These are phyloP conservation scores for Candida namnaoensis DNA, from an alignment of 805 yeast species.

Conservation along the genomic window DNA sequence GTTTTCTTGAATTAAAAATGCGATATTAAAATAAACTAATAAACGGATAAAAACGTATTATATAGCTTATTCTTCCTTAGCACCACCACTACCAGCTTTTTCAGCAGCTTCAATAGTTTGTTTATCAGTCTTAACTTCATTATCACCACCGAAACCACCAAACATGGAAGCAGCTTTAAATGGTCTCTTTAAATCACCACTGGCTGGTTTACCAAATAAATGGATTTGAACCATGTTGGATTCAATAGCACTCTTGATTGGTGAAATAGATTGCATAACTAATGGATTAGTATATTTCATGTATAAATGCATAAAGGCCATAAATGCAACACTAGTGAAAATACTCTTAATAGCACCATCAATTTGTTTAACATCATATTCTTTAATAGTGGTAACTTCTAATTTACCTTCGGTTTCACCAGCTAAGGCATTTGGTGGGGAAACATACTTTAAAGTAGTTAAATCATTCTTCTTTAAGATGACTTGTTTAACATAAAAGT, in stretches of 20 bases:
- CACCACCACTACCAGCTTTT: conserved; percentile 78
- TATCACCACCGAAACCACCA: conserved; percentile 38
- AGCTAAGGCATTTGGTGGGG: conserved; percentile 71
- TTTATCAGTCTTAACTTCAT: conserved; percentile 72
- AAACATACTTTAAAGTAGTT: conserved; percentile 85
- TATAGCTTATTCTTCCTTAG: conserved; percentile 65
- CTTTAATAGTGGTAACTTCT: conserved; percentile 87
- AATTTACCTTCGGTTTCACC: conserved; percentile 68
- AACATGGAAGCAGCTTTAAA: conserved; percentile 83
- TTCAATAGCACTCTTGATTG: conserved; percentile 85
- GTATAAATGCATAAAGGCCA: conserved; percentile 97
- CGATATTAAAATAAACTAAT: too few species aligned
- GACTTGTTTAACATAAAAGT: conserved; percentile 50
- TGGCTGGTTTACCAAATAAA: conserved; percentile 70
- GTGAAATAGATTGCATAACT: conserved; percentile 87
- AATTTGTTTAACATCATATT: conserved; percentile 87
- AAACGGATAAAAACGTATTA: too few species aligned
- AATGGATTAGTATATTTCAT: conserved; percentile 97
- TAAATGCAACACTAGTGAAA: conserved; percentile 88
- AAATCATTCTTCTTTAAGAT: conserved; percentile 77
- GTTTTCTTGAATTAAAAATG: too few species aligned
- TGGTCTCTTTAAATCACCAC: conserved; percentile 93
- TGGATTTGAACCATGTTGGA: conserved; percentile 88
- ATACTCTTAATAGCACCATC: conserved; percentile 73
- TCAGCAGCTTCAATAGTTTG: conserved; percentile 81